Percentiles rank a stretch among this genome's conserved stretches.
phyloP scores from a whole-genome alignment of 306 rosid species.

The Lotus japonicus region DNA sequence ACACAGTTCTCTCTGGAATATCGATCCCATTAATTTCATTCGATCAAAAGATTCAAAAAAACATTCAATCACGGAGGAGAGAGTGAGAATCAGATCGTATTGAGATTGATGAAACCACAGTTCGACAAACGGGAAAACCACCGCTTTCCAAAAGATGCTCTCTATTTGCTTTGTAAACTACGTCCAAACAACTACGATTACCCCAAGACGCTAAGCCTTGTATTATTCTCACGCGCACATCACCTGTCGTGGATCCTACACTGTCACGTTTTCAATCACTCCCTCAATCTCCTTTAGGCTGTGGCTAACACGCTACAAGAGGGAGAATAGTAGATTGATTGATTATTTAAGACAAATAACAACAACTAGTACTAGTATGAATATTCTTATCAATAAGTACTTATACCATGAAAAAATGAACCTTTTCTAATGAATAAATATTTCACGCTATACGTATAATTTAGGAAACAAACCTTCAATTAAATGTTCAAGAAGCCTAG shows the following conservation, averaged over 20 bases:
- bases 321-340: no score
- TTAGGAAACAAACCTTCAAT: no score
- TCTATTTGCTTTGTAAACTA: constrained; percentile 46
- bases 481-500: no score
- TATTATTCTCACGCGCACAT: constrained; percentile 34
- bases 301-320: no score
- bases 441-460: no score
- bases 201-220: constrained; percentile 45
- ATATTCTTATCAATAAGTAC: no score
- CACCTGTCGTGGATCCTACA: constrained; percentile 22
- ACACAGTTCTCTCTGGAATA: neutral
- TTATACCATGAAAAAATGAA: no score
- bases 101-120: constrained; percentile 43
- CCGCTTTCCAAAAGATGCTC: constrained; percentile 94
- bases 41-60: constrained; percentile 18
- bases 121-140: constrained; percentile 74
- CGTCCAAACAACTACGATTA: constrained; percentile 38
- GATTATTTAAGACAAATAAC: no score
- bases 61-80: constrained; percentile 2
- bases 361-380: no score
- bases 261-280: no score
- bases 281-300: no score
- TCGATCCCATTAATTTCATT: neutral
- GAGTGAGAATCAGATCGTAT: constrained; percentile 10
- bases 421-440: no score